Conservation (phyloP, 2,329 filamentous ascomycete genomes). For the Stachybotrys elegans region DNA sequence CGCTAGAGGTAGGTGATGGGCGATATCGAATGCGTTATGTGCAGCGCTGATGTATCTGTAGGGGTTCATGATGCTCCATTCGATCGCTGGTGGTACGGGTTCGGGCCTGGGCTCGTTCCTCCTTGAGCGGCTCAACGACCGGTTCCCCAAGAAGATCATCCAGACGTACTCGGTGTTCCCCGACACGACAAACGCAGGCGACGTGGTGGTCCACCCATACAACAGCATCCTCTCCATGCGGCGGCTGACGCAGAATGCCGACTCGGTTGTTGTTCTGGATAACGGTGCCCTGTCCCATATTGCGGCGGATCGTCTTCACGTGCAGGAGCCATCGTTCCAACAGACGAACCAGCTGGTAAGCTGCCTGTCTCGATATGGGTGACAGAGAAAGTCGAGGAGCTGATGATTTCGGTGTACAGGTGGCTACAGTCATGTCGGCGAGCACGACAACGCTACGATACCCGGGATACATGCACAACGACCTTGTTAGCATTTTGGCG, state of each 20-base stretch:
- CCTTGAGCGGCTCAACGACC: constrained; percentile 90
- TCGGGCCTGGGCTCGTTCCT: constrained; percentile 95
- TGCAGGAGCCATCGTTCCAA: constrained; percentile 92
- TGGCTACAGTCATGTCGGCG: constrained; percentile 97
- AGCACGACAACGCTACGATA: constrained; percentile 95
- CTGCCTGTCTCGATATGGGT: not conserved
- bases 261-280: constrained; percentile 95
- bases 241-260: constrained; percentile 88
- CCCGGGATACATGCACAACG: constrained; percentile 99
- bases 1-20: constrained; percentile 64
- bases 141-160: constrained; percentile 98
- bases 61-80: constrained; percentile 98
- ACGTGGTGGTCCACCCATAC: constrained; percentile 97
- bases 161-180: constrained; percentile 99
- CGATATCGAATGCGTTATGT: too few relatives aligned
- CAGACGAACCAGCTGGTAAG: constrained; percentile 91
- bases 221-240: constrained; percentile 93
- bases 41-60: constrained; percentile 23
- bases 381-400: not conserved
- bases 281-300: constrained; percentile 93
- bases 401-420: constrained; percentile 34
- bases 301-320: constrained; percentile 87
- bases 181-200: constrained; percentile 77
- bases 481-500: constrained; percentile 93
- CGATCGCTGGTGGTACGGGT: constrained; percentile 93